Evolutionary conservation across 179 eudicot genomes (phyloP).

Genomic region (Silene vulgaris): DNA sequence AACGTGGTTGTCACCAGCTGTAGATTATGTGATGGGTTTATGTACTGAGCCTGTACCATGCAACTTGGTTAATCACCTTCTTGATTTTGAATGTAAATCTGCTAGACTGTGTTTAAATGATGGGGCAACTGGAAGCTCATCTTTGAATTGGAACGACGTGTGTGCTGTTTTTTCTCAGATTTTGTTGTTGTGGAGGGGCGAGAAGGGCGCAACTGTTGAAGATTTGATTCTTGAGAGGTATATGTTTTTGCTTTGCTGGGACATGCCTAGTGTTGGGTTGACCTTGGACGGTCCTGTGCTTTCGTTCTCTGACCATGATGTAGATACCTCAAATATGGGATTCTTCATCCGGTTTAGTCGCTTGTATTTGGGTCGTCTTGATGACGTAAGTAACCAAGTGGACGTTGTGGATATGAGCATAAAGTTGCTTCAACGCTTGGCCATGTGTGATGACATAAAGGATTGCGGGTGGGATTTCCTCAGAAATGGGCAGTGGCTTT

Average conservation of each 20-base stretch:
- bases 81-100: slow-evolving; percentile 76
- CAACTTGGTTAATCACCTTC: slow-evolving; percentile 56
- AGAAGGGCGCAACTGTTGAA: slow-evolving; percentile 56
- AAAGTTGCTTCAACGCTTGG: slow-evolving; percentile 51
- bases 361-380: slow-evolving; percentile 39
- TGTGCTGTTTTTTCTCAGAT: slow-evolving; percentile 49
- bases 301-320: slow-evolving; percentile 30
- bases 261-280: slow-evolving; percentile 52
- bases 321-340: slow-evolving; percentile 50
- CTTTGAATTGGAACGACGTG: slow-evolving; percentile 47
- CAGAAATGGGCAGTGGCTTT: slow-evolving; percentile 73
- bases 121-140: slow-evolving; percentile 30
- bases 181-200: slow-evolving; percentile 66
- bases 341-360: slow-evolving; percentile 56
- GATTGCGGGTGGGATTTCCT: slow-evolving; percentile 72
- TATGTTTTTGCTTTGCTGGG: slow-evolving; percentile 88
- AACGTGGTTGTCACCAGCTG: slow-evolving; percentile 59
- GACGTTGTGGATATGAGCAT: slow-evolving; percentile 39
- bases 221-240: slow-evolving; percentile 86
- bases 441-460: slow-evolving; percentile 35
- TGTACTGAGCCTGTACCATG: slow-evolving; percentile 33
- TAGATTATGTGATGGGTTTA: slow-evolving; percentile 44
- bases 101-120: slow-evolving; percentile 43
- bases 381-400: slow-evolving; percentile 25
- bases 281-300: slow-evolving; percentile 30